Evolutionary conservation across 805 yeast genomes (phyloP), one percentile per base, ranked within the genome.

Genomic region (Zygotorulaspora florentina): DNA sequence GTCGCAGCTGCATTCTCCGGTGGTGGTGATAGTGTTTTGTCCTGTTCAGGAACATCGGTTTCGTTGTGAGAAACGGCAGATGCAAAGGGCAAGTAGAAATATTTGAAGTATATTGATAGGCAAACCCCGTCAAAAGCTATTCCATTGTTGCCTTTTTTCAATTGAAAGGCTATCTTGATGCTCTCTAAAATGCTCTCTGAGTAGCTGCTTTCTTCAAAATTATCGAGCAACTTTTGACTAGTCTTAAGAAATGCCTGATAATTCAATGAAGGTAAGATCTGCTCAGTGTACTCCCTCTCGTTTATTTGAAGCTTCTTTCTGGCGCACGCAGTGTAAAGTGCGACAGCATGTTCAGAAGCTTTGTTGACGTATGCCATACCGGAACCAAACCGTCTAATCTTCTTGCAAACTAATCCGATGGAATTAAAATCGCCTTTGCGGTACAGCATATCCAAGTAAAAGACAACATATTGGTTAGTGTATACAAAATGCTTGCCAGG

Each of bases 401-500:
- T 85, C 31, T 82, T 85, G 9, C 83, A 74, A 59, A 90, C 73
- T 5, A 72, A 65, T 2, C 81, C 70, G 51, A 93, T 67, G 0
- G 80, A 71, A 12, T 75, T 75, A 38, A 84, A 69, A 55, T 88
- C 91, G 8, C 72, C 66, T 8, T 76, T 70, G 20, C 70, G 64
- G 28, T 72, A 67, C 18, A 87, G 63, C 18, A 90, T 57, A 17
- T 75, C 76, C 39, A 85, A 74, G 55, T 74, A 82, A 58, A 83
- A 85, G 39, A 69, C 62, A 17, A 87, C 76, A 59, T 93, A 91
- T 43, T 81, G 79, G 52, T 72, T 75, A 27, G 84, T 83, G 65
- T 85, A 88, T 9, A 79, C 80, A 61, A 89, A 91, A 65, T 91
- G 96, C 55, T 86, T 87, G 0, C 99, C 99, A 0, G 97, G 93